Base-by-base conservation (phyloP, 768 basidiomycete genomes). In the Zangia roseola region DNA sequence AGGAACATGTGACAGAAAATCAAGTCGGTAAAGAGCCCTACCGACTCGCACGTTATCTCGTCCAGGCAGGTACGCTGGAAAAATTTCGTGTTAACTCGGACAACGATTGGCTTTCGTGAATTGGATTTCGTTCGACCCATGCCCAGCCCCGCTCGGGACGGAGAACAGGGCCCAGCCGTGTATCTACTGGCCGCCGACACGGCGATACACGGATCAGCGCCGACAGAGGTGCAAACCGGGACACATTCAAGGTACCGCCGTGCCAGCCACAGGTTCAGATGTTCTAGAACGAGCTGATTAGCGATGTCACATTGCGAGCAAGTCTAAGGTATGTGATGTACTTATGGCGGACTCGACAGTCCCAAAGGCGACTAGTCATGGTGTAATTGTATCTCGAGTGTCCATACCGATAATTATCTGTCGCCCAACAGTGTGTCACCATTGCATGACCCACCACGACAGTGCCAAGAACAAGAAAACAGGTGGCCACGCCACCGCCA, bases 401-500 rank as follows among this genome's bases (percentile, higher is more conserved):
- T 31, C 31, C 31, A 16, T 14, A 31, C 10, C 14, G 6, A 31
- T 6, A 31, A 14, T 14, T 13, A 4, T 31, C 31, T 16, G 16
- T 31, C 31, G 14, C 7, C 31, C 31, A 16, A 16, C 14, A 16
- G 31, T 13, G 44, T 13, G 16, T 43, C 59, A 69, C 53, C 57
- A 59, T 24, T 47, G 56, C 58, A 61, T 55, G 21, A 63, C 58
- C 69, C 69, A 71, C 61, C 64, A 71, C n/a, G 66, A 66, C 21
- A 61, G 57, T 25, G 47, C 58, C 20, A 63, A 56, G 50, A 73
- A 69, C 33, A 66, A 39, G 23, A 59, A 33, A 3, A 73, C 40
- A 10, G 73, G 68, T 49, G 59, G 61, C 73, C 73, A 75, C 28
- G 69, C 72, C 13, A 71, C 67, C 9, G 45, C 57, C n/a, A 60